A percentile compares a stretch with the other conserved stretches of the same genome.
phyloP scores from a whole-genome alignment of 345 rosid species.

The Hibiscus tridactylites region DNA sequence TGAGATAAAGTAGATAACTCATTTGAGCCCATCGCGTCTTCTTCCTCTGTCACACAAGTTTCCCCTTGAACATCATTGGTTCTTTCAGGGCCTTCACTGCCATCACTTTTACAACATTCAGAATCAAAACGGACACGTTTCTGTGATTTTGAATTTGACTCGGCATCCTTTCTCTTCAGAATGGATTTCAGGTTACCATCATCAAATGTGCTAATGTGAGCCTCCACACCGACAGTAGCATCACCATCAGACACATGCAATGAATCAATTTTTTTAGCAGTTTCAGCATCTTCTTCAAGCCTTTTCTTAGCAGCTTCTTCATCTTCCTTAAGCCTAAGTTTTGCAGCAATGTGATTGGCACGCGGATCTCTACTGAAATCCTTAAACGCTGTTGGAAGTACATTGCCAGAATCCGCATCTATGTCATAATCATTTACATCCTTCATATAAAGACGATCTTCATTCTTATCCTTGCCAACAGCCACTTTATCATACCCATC shows the following conservation, averaged over 20 bases:
- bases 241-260: conserved; percentile 42
- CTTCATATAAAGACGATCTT: conserved; percentile 35
- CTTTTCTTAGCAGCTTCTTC: conserved; percentile 54
- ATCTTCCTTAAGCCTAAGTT: conserved; percentile 65
- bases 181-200: conserved; percentile 56
- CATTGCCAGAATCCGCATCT: conserved; percentile 34
- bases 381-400: conserved; percentile 37
- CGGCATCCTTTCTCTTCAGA: conserved; percentile 56
- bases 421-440: conserved; percentile 44
- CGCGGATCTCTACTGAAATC: conserved; percentile 59
- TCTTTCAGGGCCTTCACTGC: conserved; percentile 22
- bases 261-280: conserved; percentile 47
- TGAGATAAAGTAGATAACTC: conserved; percentile 6
- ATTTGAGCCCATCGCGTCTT: conserved; percentile 16
- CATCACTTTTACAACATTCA: conserved; percentile 16
- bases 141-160: conserved; percentile 38
- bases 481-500: conserved; percentile 62
- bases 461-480: conserved; percentile 29
- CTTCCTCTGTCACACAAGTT: conserved; percentile 9
- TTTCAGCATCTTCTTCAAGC: conserved; percentile 67
- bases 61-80: conserved; percentile 26
- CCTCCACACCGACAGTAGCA: not conserved
- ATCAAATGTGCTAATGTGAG: conserved; percentile 20
- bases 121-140: conserved; percentile 88
- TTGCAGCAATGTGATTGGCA: conserved; percentile 59